Conservation (phyloP, 1,284 basidiomycete genomes). For the Coniferiporia sulphurascens region DNA sequence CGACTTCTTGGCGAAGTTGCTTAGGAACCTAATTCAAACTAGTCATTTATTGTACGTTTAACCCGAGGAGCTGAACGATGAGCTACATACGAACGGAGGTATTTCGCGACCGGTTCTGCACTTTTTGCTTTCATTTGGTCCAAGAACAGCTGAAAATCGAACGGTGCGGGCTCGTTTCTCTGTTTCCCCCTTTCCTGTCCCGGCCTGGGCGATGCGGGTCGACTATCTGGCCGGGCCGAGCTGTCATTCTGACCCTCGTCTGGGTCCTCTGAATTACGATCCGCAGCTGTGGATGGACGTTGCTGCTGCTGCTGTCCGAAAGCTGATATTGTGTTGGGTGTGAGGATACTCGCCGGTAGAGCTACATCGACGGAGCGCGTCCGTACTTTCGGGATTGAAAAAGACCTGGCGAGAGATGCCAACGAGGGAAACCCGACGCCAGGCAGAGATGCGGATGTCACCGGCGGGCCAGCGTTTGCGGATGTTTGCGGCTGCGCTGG, state of each 20-base stretch:
- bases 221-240: neutral
- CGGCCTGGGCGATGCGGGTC: neutral
- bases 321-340: conserved; percentile 50
- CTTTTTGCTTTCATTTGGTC: conserved; percentile 84
- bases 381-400: conserved; percentile 49
- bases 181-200: conserved; percentile 19
- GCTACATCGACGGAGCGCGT: conserved; percentile 55
- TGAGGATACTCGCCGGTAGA: conserved; percentile 40
- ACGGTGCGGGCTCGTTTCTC: conserved; percentile 42
- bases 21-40: conserved; percentile 62
- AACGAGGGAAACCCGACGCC: conserved; percentile 49
- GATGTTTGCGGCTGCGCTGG: conserved; percentile 3
- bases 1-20: conserved; percentile 85
- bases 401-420: conserved; percentile 57
- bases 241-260: neutral
- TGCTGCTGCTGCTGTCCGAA: neutral
- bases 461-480: conserved; percentile 6
- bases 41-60: conserved; percentile 6
- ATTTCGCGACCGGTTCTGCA: conserved; percentile 88
- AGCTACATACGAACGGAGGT: conserved; percentile 75
- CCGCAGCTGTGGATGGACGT: neutral
- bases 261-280: neutral
- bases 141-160: conserved; percentile 85
- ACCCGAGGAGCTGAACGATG: conserved; percentile 6
- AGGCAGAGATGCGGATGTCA: conserved; percentile 24